Base-by-base conservation (phyloP, 306 rosid genomes). In the Quercus parvula region DNA sequence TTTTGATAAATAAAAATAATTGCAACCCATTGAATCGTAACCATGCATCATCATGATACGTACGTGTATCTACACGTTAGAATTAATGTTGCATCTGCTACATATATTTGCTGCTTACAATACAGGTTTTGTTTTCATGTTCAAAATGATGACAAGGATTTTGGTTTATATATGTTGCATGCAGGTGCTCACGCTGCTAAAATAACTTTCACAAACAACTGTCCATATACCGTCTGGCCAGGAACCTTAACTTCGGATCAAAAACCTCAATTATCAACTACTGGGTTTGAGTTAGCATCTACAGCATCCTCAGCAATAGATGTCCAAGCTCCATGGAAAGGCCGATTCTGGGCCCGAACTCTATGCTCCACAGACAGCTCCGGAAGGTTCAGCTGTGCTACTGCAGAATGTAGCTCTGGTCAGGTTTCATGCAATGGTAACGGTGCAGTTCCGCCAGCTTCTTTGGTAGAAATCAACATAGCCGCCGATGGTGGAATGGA, bases 331-430 rank as follows among this genome's bases (percentile, higher is more conserved):
- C 84, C 85, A 30, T 86, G 89, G 89, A 73, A 72, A 0, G 89
- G 89, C n/a, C 73, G 85, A 10, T 81, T 86, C 38, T 86, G 85
- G 85, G 85, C 78, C 17, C 81, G 89, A 19, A 70, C 89, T 0
- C 58, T 20, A 6, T 86, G 89, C 79, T n/a, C 75, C 70, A 70
- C 77, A 5, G 80, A 73, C 11, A 31, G 46, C 31, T 28, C 56
- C 0, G 87, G 89, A 4, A 76, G 5, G 19, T 83, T 86, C 77
- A 22, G 77, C 0, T 86, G 89, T 22, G 58, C 17, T 49, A 86
- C 89, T 1, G 87, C 81, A 12, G 90, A 86, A 20, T 86, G 90
- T 30, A 78, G 55, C 31, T 73, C 81, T 2, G 85, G 86, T 38
- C 79, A 82, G 35, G 77, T 87, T 18, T 4, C 46, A 2, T 87